Percentiles rank a stretch among this genome's conserved stretches.
These are phyloP conservation scores for Pleurotus tuber-regium DNA, from an alignment of 768 basidiomycete genomes.

Conservation along the genomic window DNA sequence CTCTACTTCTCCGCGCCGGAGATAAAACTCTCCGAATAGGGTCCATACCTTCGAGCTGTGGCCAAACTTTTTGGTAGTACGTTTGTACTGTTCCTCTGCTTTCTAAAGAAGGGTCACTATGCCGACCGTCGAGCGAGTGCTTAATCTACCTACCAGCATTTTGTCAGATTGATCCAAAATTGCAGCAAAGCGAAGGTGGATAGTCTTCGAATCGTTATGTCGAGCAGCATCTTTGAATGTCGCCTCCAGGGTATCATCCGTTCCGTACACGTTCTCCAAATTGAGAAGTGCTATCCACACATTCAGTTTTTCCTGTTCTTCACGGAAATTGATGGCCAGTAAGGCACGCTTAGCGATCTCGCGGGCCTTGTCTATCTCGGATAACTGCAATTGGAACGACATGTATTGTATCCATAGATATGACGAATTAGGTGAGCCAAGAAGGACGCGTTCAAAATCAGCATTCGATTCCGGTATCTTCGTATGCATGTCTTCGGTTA, in stretches of 20 bases:
- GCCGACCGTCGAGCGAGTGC: neutral
- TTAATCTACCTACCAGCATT: slow-evolving; percentile 52
- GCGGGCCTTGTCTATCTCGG: slow-evolving; percentile 93
- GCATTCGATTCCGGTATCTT: slow-evolving; percentile 86
- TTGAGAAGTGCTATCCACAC: slow-evolving; percentile 98
- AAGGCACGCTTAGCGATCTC: slow-evolving; percentile 84
- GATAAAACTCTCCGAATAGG: slow-evolving; percentile 78
- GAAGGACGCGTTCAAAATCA: slow-evolving; percentile 91
- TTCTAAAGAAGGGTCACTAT: slow-evolving; percentile 44
- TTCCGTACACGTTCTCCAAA: slow-evolving; percentile 91
- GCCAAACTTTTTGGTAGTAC: slow-evolving; percentile 91
- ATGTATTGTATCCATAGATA: slow-evolving; percentile 99
- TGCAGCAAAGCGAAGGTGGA: slow-evolving; percentile 80
- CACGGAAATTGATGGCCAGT: slow-evolving; percentile 87
- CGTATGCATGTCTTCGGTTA: slow-evolving; percentile 85
- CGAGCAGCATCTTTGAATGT: slow-evolving; percentile 88
- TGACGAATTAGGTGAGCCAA: slow-evolving; percentile 95
- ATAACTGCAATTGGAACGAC: slow-evolving; percentile 97
- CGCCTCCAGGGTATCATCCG: slow-evolving; percentile 72
- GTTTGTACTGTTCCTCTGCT: slow-evolving; percentile 90
- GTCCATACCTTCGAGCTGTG: slow-evolving; percentile 95
- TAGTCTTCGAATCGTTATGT: slow-evolving; percentile 89
- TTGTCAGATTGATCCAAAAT: slow-evolving; percentile 87
- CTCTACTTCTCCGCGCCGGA: slow-evolving; percentile 70
- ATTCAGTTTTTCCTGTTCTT: slow-evolving; percentile 94